phyloP scores from a whole-genome alignment of 1,284 basidiomycete species.

The Trametes polyzona region DNA sequence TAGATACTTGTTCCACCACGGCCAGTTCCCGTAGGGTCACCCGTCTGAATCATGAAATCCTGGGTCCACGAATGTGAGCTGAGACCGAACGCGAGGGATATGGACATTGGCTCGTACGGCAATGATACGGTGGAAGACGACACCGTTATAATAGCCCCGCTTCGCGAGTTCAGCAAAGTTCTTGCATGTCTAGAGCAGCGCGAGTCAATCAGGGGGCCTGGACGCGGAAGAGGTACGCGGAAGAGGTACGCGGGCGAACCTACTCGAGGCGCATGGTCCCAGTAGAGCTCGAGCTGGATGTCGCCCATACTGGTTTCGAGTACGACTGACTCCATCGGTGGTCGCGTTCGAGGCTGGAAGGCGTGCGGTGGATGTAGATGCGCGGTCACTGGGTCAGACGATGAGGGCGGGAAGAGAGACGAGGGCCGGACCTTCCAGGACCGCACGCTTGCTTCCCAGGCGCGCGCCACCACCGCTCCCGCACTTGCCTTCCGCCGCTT shows the following conservation, averaged over 20 bases:
- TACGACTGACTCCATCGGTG: conserved; percentile 62
- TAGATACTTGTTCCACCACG: conserved; percentile 93
- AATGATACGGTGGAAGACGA: conserved; percentile 89
- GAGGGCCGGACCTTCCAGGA: conserved; percentile 6
- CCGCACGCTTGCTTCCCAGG: conserved; percentile 8
- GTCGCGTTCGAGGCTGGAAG: background rate
- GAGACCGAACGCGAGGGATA: conserved; percentile 1
- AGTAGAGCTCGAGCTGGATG: conserved; percentile 88
- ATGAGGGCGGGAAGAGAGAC: conserved; percentile 17
- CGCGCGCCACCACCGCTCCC: conserved; percentile 9
- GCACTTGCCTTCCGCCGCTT: conserved; percentile 5
- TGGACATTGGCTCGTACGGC: conserved; percentile 53
- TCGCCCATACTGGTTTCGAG: conserved; percentile 90
- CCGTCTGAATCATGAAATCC: conserved; percentile 97
- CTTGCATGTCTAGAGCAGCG: conserved; percentile 76
- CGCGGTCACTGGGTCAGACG: conserved; percentile 20
- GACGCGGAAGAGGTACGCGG: background rate
- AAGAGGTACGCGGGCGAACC: conserved; percentile 26
- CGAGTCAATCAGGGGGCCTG: conserved; percentile 12
- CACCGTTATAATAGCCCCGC: conserved; percentile 85
- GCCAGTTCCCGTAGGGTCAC: conserved; percentile 95
- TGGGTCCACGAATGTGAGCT: conserved; percentile 33
- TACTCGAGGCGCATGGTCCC: conserved; percentile 88
- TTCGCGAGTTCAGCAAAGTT: conserved; percentile 90
- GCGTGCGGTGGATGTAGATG: conserved; percentile 16